phyloP scores from a whole-genome alignment of 176 grass and related monocot genomes.

The Paspalum notatum region DNA sequence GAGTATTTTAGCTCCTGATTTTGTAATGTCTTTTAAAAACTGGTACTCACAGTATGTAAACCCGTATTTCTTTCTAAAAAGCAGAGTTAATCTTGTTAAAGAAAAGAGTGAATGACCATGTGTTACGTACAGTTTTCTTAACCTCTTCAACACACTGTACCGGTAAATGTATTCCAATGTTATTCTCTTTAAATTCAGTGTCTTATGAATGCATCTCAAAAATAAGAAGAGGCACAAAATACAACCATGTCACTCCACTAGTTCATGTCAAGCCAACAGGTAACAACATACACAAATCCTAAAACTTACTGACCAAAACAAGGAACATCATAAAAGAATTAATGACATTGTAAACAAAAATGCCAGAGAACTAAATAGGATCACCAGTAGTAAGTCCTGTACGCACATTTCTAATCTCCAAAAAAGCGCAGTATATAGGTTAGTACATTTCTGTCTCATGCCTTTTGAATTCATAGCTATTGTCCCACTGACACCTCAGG shows the following conservation, averaged over 20 bases:
- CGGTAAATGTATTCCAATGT: neutral
- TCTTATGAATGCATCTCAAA: neutral
- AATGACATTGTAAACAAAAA: neutral
- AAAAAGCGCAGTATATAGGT: neutral
- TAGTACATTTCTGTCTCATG: neutral
- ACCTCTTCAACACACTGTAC: neutral
- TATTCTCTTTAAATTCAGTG: neutral
- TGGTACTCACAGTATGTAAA: too few relatives aligned
- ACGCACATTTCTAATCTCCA: neutral
- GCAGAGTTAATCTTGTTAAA: too few relatives aligned
- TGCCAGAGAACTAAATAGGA: neutral
- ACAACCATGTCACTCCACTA: neutral
- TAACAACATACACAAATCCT: neutral
- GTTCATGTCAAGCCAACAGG: neutral
- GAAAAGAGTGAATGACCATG: neutral
- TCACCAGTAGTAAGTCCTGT: neutral
- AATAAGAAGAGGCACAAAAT: neutral
- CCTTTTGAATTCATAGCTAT: neutral
- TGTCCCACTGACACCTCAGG: neutral
- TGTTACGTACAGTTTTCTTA: neutral
- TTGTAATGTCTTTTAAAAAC: too few relatives aligned
- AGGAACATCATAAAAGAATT: neutral
- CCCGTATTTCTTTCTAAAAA: too few relatives aligned
- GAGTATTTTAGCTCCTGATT: too few relatives aligned
- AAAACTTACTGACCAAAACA: neutral